These are phyloP conservation scores for Lodderomyces orthopsilosis DNA, from an alignment of 1,139 yeast species.

Conservation along the genomic window DNA sequence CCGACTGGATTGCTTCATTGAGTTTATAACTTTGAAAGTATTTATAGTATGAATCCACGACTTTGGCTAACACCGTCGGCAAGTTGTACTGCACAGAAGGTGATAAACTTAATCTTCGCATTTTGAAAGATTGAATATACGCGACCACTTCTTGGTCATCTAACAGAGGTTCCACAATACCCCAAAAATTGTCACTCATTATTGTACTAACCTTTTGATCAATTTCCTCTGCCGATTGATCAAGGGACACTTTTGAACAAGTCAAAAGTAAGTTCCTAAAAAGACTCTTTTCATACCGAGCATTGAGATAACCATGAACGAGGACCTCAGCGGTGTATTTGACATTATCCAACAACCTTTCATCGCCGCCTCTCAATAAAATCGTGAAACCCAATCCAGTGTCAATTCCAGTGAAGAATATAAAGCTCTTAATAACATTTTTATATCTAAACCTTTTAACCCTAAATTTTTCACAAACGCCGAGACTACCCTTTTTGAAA, in stretches of 20 bases:
- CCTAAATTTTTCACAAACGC: conserved; percentile 69
- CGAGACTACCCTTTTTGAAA: conserved; percentile 57
- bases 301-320: conserved; percentile 71
- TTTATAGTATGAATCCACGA: conserved; percentile 51
- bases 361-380: conserved; percentile 72
- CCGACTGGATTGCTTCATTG: conserved; percentile 23
- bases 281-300: conserved; percentile 77
- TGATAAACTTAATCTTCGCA: conserved; percentile 62
- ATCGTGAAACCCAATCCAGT: conserved; percentile 78
- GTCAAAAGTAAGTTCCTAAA: conserved; percentile 38
- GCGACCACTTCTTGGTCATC: conserved; percentile 38
- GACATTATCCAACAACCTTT: conserved; percentile 56
- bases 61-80: conserved; percentile 59
- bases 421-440: conserved; percentile 62
- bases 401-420: conserved; percentile 76
- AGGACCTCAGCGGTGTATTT: conserved; percentile 81
- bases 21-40: conserved; percentile 33
- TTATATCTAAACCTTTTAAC: conserved; percentile 62
- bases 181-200: conserved; percentile 5
- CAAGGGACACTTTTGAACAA: conserved; percentile 1
- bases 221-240: conserved; percentile 11
- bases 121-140: conserved; percentile 49
- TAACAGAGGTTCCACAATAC: conserved; percentile 16
- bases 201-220: conserved; percentile 8
- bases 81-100: conserved; percentile 70